phyloP scores from a whole-genome alignment of 1,284 basidiomycete genomes.

The Cryptococcus sp. region DNA sequence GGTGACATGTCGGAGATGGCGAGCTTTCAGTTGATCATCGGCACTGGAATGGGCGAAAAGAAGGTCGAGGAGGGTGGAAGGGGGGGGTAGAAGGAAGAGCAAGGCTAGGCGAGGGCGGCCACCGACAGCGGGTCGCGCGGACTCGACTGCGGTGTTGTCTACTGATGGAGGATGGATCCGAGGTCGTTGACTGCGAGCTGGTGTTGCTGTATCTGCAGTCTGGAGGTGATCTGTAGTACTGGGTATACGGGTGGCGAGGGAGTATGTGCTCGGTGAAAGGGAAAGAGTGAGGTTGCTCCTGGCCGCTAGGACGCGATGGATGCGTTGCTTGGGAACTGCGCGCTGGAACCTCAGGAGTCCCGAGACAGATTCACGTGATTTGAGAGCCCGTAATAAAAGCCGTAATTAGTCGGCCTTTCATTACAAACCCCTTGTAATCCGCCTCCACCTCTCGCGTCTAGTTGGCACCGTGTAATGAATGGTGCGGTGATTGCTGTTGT shows the following conservation, averaged over 20 bases:
- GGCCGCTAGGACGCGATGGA: not conserved
- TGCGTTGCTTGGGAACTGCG: not conserved
- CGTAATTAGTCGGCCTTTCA: not conserved
- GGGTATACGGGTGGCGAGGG: too few relatives aligned
- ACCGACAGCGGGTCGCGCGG: too few relatives aligned
- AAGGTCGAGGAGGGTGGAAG: not conserved
- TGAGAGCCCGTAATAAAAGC: not conserved
- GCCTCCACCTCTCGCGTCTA: conserved; percentile 1
- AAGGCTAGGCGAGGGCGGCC: too few relatives aligned
- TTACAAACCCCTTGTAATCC: not conserved
- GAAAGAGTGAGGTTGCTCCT: too few relatives aligned
- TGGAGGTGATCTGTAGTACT: too few relatives aligned
- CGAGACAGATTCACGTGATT: too few relatives aligned
- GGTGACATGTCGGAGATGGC: not conserved
- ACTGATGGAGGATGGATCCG: too few relatives aligned
- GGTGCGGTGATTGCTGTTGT: not conserved
- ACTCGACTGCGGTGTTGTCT: too few relatives aligned
- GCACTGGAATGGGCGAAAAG: not conserved
- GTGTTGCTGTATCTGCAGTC: not conserved
- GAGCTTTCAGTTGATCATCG: not conserved
- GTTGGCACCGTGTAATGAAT: too few relatives aligned
- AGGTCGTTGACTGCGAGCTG: not conserved
- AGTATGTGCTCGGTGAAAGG: too few relatives aligned
- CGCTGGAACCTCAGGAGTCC: not conserved
- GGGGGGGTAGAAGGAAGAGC: not conserved